Evolutionary conservation across 371 early-diverging fungal genomes (phyloP).

Genomic region (Circinella minor): DNA sequence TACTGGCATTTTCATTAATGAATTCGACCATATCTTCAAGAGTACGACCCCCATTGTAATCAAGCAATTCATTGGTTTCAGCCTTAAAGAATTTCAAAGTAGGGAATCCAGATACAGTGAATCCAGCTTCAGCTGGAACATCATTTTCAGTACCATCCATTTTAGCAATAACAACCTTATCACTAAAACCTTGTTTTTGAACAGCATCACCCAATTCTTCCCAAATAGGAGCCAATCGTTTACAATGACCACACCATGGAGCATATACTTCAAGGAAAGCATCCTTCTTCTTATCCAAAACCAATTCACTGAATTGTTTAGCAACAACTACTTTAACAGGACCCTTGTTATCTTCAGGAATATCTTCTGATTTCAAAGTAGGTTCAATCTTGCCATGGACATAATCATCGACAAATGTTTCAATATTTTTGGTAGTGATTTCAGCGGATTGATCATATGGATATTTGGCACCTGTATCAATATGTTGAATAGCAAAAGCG

Average conservation of each 20-base stretch:
- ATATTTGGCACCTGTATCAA: constrained; percentile 75
- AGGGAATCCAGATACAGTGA: constrained; percentile 92
- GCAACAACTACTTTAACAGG: constrained; percentile 92
- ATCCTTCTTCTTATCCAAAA: constrained; percentile 87
- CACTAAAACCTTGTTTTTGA: constrained; percentile 32
- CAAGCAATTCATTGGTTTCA: constrained; percentile 75
- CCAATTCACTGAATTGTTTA: constrained; percentile 76
- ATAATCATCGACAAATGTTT: constrained; percentile 69
- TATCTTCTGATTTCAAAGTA: constrained; percentile 80
- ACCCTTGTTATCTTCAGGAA: constrained; percentile 85
- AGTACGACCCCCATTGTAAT: constrained; percentile 87
- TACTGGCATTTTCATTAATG: constrained; percentile 67
- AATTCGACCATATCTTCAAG: constrained; percentile 79
- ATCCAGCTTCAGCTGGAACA: constrained; percentile 74
- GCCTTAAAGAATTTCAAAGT: constrained; percentile 94
- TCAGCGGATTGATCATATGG: constrained; percentile 76
- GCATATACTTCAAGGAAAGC: constrained; percentile 95
- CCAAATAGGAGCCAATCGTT: constrained; percentile 86
- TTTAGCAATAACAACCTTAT: constrained; percentile 86
- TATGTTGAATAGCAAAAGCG: constrained; percentile 87
- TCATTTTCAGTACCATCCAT: constrained; percentile 97
- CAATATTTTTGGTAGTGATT: constrained; percentile 61
- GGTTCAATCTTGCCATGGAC: constrained; percentile 76
- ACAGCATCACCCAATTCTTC: constrained; percentile 67
- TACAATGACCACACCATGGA: constrained; percentile 96